These are phyloP conservation scores for Oryza rufipogon DNA, from an alignment of 176 grass and related monocot genomes.

Conservation along the genomic window DNA sequence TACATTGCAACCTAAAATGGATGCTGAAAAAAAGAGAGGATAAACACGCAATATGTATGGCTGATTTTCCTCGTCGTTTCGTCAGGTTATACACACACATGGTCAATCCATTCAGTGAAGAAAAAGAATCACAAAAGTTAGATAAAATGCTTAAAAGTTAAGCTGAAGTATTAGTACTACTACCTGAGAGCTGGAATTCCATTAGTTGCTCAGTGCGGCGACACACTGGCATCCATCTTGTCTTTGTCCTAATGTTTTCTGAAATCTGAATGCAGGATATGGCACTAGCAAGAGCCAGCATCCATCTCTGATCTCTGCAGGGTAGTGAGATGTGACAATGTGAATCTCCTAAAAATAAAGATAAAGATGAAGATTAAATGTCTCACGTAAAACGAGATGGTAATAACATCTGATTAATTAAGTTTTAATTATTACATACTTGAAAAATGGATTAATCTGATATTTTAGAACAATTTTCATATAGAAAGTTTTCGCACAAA, in stretches of 20 bases:
- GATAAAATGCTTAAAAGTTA: not conserved
- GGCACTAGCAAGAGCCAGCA: not conserved
- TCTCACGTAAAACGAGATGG: no score
- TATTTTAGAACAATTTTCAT: no score
- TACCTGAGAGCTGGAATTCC: constrained; percentile 29
- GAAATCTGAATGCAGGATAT: constrained; percentile 1
- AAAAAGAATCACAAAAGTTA: not conserved
- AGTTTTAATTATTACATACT: no score
- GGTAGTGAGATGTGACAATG: not conserved
- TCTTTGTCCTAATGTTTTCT: constrained; percentile 24
- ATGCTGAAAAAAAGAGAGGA: constrained; percentile 16
- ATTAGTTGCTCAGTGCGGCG: constrained; percentile 11
- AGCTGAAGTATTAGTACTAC: not conserved
- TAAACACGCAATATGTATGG: not conserved
- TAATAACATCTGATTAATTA: no score
- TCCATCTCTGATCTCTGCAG: not conserved
- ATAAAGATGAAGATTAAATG: no score
- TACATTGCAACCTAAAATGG: not conserved
- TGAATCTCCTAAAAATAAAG: not conserved
- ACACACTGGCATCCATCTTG: constrained; percentile 16
- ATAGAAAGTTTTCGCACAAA: no score
- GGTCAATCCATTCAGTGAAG: not conserved
- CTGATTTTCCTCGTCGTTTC: not conserved
- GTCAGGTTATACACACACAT: not conserved
- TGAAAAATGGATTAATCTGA: no score